Percentiles rank a stretch among this genome's conserved stretches.
Conservation (phyloP, 1,284 basidiomycete species). For the Phylloboletellus chloephorus region DNA sequence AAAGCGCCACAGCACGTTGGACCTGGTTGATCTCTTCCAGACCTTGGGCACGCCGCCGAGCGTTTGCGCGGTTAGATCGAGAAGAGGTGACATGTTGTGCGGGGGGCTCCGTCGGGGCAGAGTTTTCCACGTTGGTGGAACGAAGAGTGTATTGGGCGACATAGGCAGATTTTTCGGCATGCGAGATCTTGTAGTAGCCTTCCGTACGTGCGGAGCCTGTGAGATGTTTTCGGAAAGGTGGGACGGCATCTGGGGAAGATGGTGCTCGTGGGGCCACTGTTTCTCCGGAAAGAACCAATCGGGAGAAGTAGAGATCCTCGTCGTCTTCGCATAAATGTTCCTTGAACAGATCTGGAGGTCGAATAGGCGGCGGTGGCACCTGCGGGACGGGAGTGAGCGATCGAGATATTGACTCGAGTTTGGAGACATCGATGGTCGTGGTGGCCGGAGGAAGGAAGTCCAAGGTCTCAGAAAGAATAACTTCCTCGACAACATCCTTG, state of each 20-base stretch:
- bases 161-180: conserved; percentile 89
- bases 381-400: conserved; percentile 40
- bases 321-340: conserved; percentile 76
- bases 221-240: conserved; percentile 60
- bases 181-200: conserved; percentile 92
- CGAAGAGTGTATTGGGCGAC: conserved; percentile 72
- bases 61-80: conserved; percentile 89
- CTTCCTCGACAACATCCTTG: conserved; percentile 40
- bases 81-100: conserved; percentile 70
- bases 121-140: conserved; percentile 36
- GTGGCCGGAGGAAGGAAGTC: conserved; percentile 48
- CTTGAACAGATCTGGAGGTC: conserved; percentile 52
- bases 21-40: conserved; percentile 91
- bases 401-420: conserved; percentile 39
- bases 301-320: conserved; percentile 87
- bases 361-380: conserved; percentile 39
- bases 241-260: conserved; percentile 32
- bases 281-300: conserved; percentile 50
- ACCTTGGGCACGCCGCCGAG: conserved; percentile 89
- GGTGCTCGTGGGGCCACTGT: conserved; percentile 24
- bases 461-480: conserved; percentile 46
- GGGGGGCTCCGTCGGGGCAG: conserved; percentile 41
- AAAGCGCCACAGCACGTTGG: conserved; percentile 67
- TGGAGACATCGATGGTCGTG: conserved; percentile 45
- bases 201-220: conserved; percentile 88